phyloP scores from a whole-genome alignment of 202 grass and related monocot species.

The Elaeis oleifera region DNA sequence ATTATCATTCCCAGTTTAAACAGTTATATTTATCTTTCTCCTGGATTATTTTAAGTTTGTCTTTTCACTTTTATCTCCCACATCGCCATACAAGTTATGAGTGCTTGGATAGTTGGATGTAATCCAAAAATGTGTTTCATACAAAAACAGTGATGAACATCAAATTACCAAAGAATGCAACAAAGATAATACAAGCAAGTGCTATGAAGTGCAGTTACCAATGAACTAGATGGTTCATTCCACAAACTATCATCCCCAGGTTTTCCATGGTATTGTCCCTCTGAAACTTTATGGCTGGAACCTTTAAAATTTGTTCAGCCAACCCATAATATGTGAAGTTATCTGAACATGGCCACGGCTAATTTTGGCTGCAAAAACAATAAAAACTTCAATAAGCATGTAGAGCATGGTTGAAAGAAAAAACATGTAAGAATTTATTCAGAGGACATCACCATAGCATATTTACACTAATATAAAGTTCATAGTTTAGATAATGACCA shows the following conservation, averaged over 20 bases:
- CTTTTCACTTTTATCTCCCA: too few species aligned
- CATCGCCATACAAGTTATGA: too few species aligned
- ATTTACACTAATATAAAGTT: too few species aligned
- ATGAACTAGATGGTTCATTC: slow-evolving; percentile 37
- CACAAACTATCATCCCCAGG: slow-evolving; percentile 32
- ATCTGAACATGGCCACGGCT: slow-evolving; percentile 2
- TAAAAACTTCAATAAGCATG: slow-evolving; percentile 2
- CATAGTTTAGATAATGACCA: too few species aligned
- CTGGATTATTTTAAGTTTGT: too few species aligned
- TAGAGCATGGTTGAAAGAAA: too few species aligned
- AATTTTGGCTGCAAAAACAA: slow-evolving; percentile 27
- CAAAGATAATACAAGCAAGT: neutral
- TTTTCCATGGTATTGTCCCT: slow-evolving; percentile 44
- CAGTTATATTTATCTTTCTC: too few species aligned
- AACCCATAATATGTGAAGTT: slow-evolving; percentile 43
- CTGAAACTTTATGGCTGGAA: slow-evolving; percentile 75
- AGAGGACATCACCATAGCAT: too few species aligned
- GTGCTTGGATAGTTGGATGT: too few species aligned
- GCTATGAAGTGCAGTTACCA: slow-evolving; percentile 24
- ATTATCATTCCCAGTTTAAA: too few species aligned
- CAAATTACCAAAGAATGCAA: slow-evolving; percentile 1
- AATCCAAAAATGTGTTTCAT: too few species aligned
- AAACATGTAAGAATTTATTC: too few species aligned
- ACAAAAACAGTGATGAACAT: neutral
- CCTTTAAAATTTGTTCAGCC: slow-evolving; percentile 95